Evolutionary conservation across 1,139 yeast genomes (phyloP), one percentile per base, ranked within the genome.

Genomic region (Arxiozyma slooffiae): DNA sequence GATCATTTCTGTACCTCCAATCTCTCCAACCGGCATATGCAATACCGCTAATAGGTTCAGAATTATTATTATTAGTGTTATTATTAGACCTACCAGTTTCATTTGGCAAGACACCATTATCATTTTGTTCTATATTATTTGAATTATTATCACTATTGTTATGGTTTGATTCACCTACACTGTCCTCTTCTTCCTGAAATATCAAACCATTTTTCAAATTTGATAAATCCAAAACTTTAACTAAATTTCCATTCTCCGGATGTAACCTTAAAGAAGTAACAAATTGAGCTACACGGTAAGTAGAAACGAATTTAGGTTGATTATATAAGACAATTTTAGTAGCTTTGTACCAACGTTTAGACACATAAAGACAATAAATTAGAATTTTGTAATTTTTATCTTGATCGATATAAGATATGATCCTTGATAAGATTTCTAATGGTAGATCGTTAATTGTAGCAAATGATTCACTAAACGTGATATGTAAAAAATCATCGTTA

Each of bases 1-100:
- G 86, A 63, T 84, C 88, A 45, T 76, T 77, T 54, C 84, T 75
- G 58, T 76, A 82, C 60, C 85, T 82, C 95, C 95, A 85, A 65
- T 87, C 96, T 61, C 95, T 75, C 96, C 96, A 87, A 16, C 92
- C 85, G 0, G 95, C 92, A 44, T 72, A 63, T 0, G 72, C 71
- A 21, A 61, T 41, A n/a, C 59, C 58, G 39, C 64, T 61, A 8
- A 62, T 55, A 6, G 53, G 55, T 30, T 58, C 56, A 9, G 22
- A 21, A 36, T 36, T 30, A 44, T 16, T 37, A 5, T 14, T 16
- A 37, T 36, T 44, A 9, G 21, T 18, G 9, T 9, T 42, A 30
- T 26, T 18, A 42, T 42, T 42, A n/a, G n/a, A n/a, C 4, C 18
- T 16, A 37, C 11, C 23, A 21, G 9, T n/a, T 16, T 24, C 8